Evolutionary conservation across 208 protist species (phyloP).

Genomic region (Acanthamoeba lugdunensis): DNA sequence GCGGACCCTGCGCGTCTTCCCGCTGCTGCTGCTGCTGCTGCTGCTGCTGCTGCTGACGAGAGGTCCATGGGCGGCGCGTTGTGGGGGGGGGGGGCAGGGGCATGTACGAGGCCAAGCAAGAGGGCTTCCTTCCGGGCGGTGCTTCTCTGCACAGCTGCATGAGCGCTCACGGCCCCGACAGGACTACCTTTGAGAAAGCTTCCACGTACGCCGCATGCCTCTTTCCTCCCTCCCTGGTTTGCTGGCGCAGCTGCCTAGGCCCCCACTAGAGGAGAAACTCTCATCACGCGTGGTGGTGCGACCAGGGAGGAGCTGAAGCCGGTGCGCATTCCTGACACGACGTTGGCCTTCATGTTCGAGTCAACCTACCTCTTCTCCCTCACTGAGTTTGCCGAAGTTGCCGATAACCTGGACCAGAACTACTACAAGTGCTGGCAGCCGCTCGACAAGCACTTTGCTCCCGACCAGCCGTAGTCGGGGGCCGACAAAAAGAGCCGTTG

Average conservation of each 20-base stretch:
- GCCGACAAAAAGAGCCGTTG: too few species aligned
- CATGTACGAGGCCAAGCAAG: conserved; percentile 90
- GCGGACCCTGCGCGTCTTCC: too few species aligned
- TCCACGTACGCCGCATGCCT: conserved; percentile 4
- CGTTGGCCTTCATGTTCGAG: conserved; percentile 93
- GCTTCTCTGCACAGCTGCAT: conserved; percentile 81
- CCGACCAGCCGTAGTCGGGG: neutral
- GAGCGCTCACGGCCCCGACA: conserved; percentile 85
- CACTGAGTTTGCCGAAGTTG: conserved; percentile 82
- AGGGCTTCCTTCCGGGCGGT: conserved; percentile 85
- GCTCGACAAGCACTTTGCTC: conserved; percentile 67
- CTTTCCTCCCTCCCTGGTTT: neutral
- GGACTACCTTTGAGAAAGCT: conserved; percentile 83
- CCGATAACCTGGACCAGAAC: conserved; percentile 81
- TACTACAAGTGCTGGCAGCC: conserved; percentile 88
- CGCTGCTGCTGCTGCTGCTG: too few species aligned
- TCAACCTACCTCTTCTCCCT: conserved; percentile 86
- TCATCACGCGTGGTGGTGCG: neutral
- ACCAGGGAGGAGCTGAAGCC: conserved; percentile 81
- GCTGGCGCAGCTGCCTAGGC: too few species aligned
- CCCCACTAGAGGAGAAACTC: neutral
- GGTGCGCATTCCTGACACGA: conserved; percentile 83
- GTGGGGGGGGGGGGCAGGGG: conserved; percentile 64
- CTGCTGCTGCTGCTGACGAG: too few species aligned
- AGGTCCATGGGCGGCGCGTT: too few species aligned